phyloP scores from a whole-genome alignment of 2,329 filamentous ascomycete genomes.

The Paracoccidioides brasiliensis region DNA sequence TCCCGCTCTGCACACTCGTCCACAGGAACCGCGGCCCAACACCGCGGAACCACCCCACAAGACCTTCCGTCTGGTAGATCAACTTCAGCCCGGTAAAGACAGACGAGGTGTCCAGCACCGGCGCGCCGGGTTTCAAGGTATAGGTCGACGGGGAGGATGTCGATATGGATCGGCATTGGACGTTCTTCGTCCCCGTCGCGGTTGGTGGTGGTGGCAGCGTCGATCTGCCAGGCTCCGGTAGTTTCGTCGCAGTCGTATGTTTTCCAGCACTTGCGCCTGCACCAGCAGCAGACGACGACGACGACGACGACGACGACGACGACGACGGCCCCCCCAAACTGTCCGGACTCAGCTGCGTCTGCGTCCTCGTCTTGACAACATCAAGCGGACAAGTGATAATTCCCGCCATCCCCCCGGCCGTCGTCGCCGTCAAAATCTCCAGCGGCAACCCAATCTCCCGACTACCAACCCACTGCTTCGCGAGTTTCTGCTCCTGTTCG shows the following conservation, averaged over 20 bases:
- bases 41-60: conserved; percentile 84
- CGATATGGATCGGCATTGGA: conserved; percentile 62
- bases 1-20: conserved; percentile 94
- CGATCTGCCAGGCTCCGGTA: conserved; percentile 7
- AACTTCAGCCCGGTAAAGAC: conserved; percentile 70
- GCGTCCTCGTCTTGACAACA: conserved; percentile 91
- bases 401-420: conserved; percentile 82
- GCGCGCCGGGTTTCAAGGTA: conserved; percentile 62
- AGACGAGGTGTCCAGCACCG: conserved; percentile 76
- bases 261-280: background rate
- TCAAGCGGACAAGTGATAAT: conserved; percentile 92
- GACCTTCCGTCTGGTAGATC: conserved; percentile 80
- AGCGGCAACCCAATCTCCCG: conserved; percentile 73
- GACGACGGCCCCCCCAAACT: background rate
- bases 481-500: conserved; percentile 79
- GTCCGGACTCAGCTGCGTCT: conserved; percentile 67
- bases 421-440: conserved; percentile 79
- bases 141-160: conserved; percentile 82
- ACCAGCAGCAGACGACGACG: conserved; percentile 3
- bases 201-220: no score
- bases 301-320: background rate
- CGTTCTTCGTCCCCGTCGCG: conserved; percentile 19
- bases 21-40: conserved; percentile 87
- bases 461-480: conserved; percentile 62
- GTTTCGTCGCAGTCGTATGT: background rate